Percentiles rank a stretch among this genome's conserved stretches.
phyloP scores from a whole-genome alignment of 192 early-diverging fungal genomes.

The Coemansia asiatica region DNA sequence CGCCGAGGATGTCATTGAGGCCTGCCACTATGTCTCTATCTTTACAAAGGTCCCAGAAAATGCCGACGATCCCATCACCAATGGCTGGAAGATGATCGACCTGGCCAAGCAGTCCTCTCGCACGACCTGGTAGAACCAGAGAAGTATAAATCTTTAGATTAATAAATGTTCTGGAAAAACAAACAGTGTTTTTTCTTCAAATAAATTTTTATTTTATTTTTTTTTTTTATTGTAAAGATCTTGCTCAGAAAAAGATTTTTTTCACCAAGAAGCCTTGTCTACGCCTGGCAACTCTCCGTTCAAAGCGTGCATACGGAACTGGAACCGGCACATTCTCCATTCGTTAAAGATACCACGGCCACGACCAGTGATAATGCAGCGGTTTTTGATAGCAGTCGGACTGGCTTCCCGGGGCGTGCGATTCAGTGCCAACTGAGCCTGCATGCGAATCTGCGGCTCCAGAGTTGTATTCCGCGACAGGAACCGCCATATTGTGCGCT shows the following conservation, averaged over 20 bases:
- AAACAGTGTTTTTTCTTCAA: background rate
- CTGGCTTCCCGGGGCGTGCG: slow-evolving; percentile 65
- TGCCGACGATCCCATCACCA: slow-evolving; percentile 76
- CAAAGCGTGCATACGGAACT: slow-evolving; percentile 77
- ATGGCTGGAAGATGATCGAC: slow-evolving; percentile 92
- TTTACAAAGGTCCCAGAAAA: slow-evolving; percentile 86
- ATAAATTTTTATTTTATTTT: slow-evolving; percentile 10
- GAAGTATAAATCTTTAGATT: background rate
- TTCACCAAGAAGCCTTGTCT: slow-evolving; percentile 77
- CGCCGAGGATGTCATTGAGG: slow-evolving; percentile 85
- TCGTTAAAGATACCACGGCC: slow-evolving; percentile 74
- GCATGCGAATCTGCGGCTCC: slow-evolving; percentile 70
- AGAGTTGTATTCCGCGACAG: slow-evolving; percentile 75
- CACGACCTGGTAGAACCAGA: slow-evolving; percentile 41
- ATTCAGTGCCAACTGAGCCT: slow-evolving; percentile 73
- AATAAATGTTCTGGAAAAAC: background rate
- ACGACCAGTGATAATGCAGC: slow-evolving; percentile 74
- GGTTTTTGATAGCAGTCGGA: slow-evolving; percentile 67
- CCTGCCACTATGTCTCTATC: slow-evolving; percentile 82
- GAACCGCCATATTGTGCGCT: slow-evolving; percentile 74
- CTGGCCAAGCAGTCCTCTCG: slow-evolving; percentile 73
- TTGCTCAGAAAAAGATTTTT: no score
- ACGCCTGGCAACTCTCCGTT: slow-evolving; percentile 80
- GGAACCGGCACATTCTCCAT: slow-evolving; percentile 73
- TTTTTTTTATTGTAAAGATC: no score